Percentiles rank a stretch among this genome's conserved stretches.
Evolutionary conservation across 1,284 basidiomycete genomes (phyloP).

Genomic region (Malassezia vespertilionis): DNA sequence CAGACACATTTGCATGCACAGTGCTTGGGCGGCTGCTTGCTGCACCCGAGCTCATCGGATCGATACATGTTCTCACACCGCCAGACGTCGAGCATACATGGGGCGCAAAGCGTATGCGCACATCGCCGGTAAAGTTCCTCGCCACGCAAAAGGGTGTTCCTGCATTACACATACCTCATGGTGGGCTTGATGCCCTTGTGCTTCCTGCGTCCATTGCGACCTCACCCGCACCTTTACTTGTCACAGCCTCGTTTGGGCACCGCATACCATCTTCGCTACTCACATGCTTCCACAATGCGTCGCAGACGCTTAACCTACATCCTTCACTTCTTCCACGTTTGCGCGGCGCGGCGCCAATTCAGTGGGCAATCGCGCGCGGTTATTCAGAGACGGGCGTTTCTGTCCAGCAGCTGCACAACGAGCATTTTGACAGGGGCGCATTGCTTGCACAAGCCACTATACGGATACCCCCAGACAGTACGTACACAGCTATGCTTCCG

Average conservation of each 20-base stretch:
- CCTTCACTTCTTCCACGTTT: conserved; percentile 79
- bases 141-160: conserved; percentile 20
- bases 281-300: conserved; percentile 54
- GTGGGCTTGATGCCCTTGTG: conserved; percentile 17
- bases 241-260: conserved; percentile 87
- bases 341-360: conserved; percentile 83
- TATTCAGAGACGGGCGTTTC: conserved; percentile 23
- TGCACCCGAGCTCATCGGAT: conserved; percentile 9
- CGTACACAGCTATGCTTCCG: background rate
- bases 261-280: conserved; percentile 64
- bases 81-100: conserved; percentile 49
- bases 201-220: conserved; percentile 10
- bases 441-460: conserved; percentile 12
- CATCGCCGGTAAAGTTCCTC: conserved; percentile 29
- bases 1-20: conserved; percentile 29
- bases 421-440: conserved; percentile 29
- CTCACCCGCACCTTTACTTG: conserved; percentile 52
- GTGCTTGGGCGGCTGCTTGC: conserved; percentile 17
- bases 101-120: conserved; percentile 34
- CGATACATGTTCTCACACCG: conserved; percentile 56
- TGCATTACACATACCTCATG: conserved; percentile 17
- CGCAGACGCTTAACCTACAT: conserved; percentile 74
- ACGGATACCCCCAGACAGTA: background rate
- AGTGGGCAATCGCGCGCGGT: conserved; percentile 58
- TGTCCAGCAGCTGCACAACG: conserved; percentile 28